Percentiles rank a stretch among this genome's conserved stretches.
Evolutionary conservation across 306 rosid genomes (phyloP).

Genomic region (Cyclanthera cordifolia): DNA sequence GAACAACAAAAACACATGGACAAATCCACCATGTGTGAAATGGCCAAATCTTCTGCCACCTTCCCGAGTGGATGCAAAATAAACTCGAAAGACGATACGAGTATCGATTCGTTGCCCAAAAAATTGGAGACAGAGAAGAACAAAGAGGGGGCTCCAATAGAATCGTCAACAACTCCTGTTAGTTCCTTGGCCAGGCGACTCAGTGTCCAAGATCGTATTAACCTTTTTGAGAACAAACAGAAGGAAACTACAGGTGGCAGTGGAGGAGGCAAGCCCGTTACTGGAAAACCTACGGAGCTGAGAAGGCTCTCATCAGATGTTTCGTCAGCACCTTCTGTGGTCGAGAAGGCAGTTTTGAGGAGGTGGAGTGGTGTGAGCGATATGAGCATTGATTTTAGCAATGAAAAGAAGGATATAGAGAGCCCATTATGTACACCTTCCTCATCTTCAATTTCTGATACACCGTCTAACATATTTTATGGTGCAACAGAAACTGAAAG

Average conservation of each 20-base stretch:
- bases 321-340: conserved; percentile 23
- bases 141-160: conserved; percentile 18
- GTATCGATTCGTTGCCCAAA: conserved; percentile 9
- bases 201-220: conserved; percentile 92
- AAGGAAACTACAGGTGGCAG: conserved; percentile 43
- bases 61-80: conserved; percentile 19
- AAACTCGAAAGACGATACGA: conserved; percentile 30
- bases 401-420: conserved; percentile 55
- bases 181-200: conserved; percentile 57
- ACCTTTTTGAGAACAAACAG: conserved; percentile 90
- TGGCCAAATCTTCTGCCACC: conserved; percentile 25
- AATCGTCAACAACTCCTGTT: conserved; percentile 7
- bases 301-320: conserved; percentile 75
- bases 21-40: conserved; percentile 51
- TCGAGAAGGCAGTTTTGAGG: conserved; percentile 46
- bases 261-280: conserved; percentile 40
- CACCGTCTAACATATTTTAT: conserved; percentile 19
- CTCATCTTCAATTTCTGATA: conserved; percentile 32
- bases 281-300: conserved; percentile 53
- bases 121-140: conserved; percentile 17
- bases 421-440: conserved; percentile 58
- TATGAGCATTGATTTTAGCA: conserved; percentile 81
- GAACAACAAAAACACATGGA: conserved; percentile 7
- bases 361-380: conserved; percentile 96
- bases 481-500: conserved; percentile 30